phyloP scores from a whole-genome alignment of 140 eudicot genomes.

The Bidens hawaiensis region DNA sequence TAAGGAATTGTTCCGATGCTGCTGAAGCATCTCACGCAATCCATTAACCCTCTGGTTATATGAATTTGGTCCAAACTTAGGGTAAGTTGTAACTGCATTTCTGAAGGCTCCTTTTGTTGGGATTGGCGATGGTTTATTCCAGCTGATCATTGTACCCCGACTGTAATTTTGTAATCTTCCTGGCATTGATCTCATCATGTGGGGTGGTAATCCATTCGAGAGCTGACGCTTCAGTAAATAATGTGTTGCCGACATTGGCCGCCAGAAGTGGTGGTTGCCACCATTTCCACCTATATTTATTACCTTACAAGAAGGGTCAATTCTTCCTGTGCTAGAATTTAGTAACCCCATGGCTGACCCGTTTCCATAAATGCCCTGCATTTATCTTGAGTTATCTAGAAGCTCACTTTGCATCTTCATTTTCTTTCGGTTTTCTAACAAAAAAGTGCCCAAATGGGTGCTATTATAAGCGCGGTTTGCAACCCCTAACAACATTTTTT shows the following conservation, averaged over 20 bases:
- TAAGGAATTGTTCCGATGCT: conserved; percentile 14
- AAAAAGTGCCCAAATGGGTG: conserved; percentile 15
- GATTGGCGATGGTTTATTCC: conserved; percentile 19
- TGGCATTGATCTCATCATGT: background rate
- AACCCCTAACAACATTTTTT: conserved; percentile 16
- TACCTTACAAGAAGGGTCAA: conserved; percentile 10
- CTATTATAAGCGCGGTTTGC: conserved; percentile 2
- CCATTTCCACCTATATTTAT: background rate
- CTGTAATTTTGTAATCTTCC: conserved; percentile 9
- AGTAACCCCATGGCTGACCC: conserved; percentile 15
- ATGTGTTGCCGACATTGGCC: conserved; percentile 19
- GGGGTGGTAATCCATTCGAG: conserved; percentile 15
- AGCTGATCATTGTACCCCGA: conserved; percentile 21
- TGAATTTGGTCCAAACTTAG: conserved; percentile 17
- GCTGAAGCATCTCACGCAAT: conserved; percentile 17
- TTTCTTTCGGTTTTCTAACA: conserved; percentile 35
- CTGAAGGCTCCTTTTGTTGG: conserved; percentile 21
- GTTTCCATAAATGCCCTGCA: conserved; percentile 22
- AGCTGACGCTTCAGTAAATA: conserved; percentile 29
- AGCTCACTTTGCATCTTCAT: conserved; percentile 27
- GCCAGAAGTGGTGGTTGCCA: conserved; percentile 9
- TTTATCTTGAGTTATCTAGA: conserved; percentile 18
- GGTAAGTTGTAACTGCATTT: conserved; percentile 18
- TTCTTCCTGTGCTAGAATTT: conserved; percentile 19
- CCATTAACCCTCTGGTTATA: conserved; percentile 23